These are phyloP conservation scores for Aspergillus haitiensis DNA, from an alignment of 495 filamentous ascomycete genomes.

Conservation along the genomic window DNA sequence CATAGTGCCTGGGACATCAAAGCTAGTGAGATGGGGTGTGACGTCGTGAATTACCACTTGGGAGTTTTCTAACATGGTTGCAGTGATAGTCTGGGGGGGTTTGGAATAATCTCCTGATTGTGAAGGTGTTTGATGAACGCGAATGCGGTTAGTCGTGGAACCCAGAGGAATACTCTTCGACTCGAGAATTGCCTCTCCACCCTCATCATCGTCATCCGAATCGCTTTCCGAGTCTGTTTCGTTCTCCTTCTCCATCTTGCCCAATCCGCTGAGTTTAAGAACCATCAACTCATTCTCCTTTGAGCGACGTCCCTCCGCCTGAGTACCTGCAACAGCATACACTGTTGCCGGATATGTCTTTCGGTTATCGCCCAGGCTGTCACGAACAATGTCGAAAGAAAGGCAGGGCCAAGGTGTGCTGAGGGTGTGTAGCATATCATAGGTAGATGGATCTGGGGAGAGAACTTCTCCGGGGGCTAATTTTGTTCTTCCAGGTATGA, in stretches of 20 bases:
- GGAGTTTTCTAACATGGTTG: constrained; percentile 85
- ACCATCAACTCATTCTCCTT: constrained; percentile 92
- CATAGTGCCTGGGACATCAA: constrained; percentile 81
- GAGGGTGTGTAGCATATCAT: constrained; percentile 93
- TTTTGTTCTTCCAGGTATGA: constrained; percentile 87
- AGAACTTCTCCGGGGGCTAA: constrained; percentile 86
- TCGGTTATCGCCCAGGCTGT: constrained; percentile 84
- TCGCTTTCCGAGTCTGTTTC: constrained; percentile 73
- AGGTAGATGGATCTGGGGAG: constrained; percentile 83
- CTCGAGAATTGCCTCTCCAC: constrained; percentile 90
- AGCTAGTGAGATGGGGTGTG: constrained; percentile 78
- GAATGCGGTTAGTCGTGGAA: constrained; percentile 90
- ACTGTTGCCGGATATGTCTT: constrained; percentile 89
- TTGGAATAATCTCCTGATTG: constrained; percentile 60
- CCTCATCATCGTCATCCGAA: constrained; percentile 72
- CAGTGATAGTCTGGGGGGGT: constrained; percentile 77
- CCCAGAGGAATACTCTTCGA: constrained; percentile 80
- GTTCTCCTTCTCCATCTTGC: constrained; percentile 75
- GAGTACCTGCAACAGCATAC: constrained; percentile 91
- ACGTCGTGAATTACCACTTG: constrained; percentile 93
- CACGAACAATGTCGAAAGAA: constrained; percentile 88
- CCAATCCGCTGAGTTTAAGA: constrained; percentile 89
- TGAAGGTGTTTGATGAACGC: constrained; percentile 72
- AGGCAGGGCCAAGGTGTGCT: constrained; percentile 94
- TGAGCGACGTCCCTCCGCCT: constrained; percentile 71